A percentile compares a stretch with the other conserved stretches of the same genome.
Evolutionary conservation across 306 rosid genomes (phyloP).

Genomic region (Medicago arabica): DNA sequence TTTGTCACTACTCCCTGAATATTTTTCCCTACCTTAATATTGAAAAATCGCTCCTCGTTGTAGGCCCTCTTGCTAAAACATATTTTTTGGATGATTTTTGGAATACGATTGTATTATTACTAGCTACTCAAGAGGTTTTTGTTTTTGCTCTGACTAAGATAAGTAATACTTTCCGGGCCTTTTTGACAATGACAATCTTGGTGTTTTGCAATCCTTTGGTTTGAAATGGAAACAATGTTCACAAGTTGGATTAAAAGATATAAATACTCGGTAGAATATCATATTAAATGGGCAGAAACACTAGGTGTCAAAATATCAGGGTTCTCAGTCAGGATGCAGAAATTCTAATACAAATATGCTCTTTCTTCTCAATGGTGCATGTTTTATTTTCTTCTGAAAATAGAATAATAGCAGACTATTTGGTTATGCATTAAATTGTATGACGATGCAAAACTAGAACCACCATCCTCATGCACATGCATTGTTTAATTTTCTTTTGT

Average conservation of each 20-base stretch:
- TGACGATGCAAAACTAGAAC: conserved; percentile 8
- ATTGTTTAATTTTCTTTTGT: not conserved
- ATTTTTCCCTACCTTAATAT: not conserved
- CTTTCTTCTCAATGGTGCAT: not conserved
- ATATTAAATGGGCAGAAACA: no score
- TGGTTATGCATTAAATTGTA: not conserved
- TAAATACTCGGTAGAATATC: not conserved
- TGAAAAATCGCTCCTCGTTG: not conserved
- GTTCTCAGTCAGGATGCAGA: not conserved
- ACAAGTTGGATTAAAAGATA: not conserved
- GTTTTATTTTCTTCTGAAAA: not conserved
- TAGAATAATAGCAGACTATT: not conserved
- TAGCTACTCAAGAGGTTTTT: not conserved
- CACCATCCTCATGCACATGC: not conserved
- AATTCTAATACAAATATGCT: not conserved
- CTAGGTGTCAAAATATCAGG: no score
- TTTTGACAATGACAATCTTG: not conserved
- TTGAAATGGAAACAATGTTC: not conserved
- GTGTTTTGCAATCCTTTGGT: not conserved
- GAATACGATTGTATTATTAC: not conserved
- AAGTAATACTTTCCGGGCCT: not conserved
- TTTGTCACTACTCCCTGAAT: not conserved
- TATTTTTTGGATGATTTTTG: not conserved
- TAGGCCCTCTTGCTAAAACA: not conserved
- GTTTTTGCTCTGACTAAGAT: not conserved